phyloP scores from a whole-genome alignment of 1,139 yeast genomes.

The Hyphopichia buzzinii region DNA sequence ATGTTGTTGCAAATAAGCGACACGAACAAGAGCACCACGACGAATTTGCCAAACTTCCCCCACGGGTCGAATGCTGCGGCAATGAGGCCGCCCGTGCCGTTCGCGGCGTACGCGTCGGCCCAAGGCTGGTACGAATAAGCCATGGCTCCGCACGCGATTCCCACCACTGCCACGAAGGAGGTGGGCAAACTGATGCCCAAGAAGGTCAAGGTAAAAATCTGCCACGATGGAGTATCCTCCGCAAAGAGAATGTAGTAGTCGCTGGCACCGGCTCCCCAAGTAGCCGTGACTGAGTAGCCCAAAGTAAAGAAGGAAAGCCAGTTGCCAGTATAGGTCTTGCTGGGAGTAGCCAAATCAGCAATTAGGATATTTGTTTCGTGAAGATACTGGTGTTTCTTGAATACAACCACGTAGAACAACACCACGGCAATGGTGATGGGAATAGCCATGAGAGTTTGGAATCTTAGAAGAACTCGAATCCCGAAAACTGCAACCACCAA shows the following conservation, averaged over 20 bases:
- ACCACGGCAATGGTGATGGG: constrained; percentile 71
- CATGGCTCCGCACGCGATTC: constrained; percentile 67
- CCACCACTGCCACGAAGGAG: constrained; percentile 72
- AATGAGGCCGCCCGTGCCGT: constrained; percentile 80
- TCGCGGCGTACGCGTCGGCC: constrained; percentile 52
- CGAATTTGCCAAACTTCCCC: constrained; percentile 79
- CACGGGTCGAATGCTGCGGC: constrained; percentile 68
- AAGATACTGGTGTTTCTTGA: constrained; percentile 44
- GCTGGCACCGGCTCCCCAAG: constrained; percentile 88
- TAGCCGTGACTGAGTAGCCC: constrained; percentile 76
- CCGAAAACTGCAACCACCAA: constrained; percentile 73
- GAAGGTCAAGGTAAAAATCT: constrained; percentile 61
- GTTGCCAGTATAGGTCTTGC: constrained; percentile 51
- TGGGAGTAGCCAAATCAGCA: neutral
- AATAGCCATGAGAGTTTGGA: constrained; percentile 65
- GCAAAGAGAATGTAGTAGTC: constrained; percentile 87
- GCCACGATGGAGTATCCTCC: constrained; percentile 59
- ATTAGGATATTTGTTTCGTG: constrained; percentile 1
- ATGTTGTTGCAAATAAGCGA: constrained; percentile 80
- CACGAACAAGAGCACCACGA: constrained; percentile 64
- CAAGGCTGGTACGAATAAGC: constrained; percentile 63
- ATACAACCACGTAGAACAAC: constrained; percentile 66
- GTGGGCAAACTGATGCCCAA: constrained; percentile 73
- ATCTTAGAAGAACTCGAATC: constrained; percentile 63
- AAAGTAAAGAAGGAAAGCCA: constrained; percentile 74